A percentile compares a stretch with the other conserved stretches of the same genome.
phyloP scores from a whole-genome alignment of 352 stramenopile genomes.

The Phytophthora chlamydospora region DNA sequence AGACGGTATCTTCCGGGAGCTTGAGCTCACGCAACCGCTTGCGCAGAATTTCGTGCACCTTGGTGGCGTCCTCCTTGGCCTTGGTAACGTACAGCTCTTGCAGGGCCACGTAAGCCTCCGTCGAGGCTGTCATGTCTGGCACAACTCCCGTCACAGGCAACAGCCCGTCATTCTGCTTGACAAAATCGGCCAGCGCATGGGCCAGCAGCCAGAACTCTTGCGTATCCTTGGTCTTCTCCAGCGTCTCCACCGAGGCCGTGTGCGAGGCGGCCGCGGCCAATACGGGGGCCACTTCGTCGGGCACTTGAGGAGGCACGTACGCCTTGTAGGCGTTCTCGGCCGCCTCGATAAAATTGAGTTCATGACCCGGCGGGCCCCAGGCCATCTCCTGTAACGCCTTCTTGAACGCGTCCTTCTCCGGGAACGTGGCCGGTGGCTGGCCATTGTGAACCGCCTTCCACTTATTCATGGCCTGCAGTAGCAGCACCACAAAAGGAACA shows the following conservation, averaged over 20 bases:
- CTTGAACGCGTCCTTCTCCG: conserved; percentile 94
- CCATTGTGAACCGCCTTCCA: conserved; percentile 62
- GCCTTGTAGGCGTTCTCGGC: conserved; percentile 92
- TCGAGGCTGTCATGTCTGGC: conserved; percentile 97
- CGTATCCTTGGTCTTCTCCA: conserved; percentile 48
- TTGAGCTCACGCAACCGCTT: conserved; percentile 34
- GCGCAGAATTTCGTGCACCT: conserved; percentile 47
- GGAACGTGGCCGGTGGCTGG: conserved; percentile 69
- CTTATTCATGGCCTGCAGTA: conserved; percentile 72
- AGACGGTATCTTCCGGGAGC: conserved; percentile 43
- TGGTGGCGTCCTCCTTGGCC: conserved; percentile 73
- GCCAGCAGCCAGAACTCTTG: conserved; percentile 86
- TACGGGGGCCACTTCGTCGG: conserved; percentile 79
- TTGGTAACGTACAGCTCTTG: conserved; percentile 94
- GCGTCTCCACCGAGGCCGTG: conserved; percentile 24
- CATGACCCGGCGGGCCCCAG: conserved; percentile 60
- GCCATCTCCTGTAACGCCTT: conserved; percentile 65
- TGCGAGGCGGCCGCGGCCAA: conserved; percentile 44
- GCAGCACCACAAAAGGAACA: conserved; percentile 94
- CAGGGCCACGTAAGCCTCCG: conserved; percentile 93
- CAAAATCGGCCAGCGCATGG: conserved; percentile 76
- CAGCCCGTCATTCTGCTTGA: conserved; percentile 63
- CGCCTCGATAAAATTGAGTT: conserved; percentile 97
- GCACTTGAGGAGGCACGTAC: conserved; percentile 84
- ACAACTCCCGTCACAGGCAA: conserved; percentile 92